Evolutionary conservation across 2,329 filamentous ascomycete species (phyloP).

Genomic region (Pyrenochaeta sp.): DNA sequence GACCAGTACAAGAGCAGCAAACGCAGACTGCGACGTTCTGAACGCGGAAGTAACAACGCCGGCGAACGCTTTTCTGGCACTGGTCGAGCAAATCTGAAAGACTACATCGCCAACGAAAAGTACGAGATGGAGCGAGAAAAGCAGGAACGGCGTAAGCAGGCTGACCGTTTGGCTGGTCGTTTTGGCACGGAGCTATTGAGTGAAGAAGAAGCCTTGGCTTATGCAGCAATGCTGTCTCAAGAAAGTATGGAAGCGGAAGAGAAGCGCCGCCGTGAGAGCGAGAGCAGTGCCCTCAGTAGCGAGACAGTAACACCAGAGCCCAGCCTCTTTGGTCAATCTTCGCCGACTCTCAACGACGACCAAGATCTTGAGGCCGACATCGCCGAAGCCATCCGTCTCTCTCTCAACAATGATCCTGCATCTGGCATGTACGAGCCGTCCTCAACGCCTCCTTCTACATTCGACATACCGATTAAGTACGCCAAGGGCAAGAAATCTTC

Average conservation of each 20-base stretch:
- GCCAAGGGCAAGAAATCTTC: slow-evolving; percentile 50
- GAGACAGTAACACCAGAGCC: slow-evolving; percentile 47
- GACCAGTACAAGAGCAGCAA: slow-evolving; percentile 79
- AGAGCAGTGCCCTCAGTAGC: slow-evolving; percentile 50
- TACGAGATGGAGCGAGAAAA: slow-evolving; percentile 80
- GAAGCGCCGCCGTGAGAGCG: slow-evolving; percentile 56
- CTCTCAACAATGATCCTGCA: slow-evolving; percentile 44
- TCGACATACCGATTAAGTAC: slow-evolving; percentile 58
- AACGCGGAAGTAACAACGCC: slow-evolving; percentile 67
- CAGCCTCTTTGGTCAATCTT: slow-evolving; percentile 37
- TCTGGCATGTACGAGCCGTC: slow-evolving; percentile 17
- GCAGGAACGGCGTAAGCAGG: slow-evolving; percentile 71
- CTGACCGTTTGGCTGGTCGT: slow-evolving; percentile 74
- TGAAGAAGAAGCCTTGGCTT: slow-evolving; percentile 69
- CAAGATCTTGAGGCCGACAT: slow-evolving; percentile 66
- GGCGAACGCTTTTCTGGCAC: slow-evolving; percentile 68
- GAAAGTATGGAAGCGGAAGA: slow-evolving; percentile 63
- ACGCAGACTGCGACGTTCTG: slow-evolving; percentile 76
- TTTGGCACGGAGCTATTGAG: slow-evolving; percentile 83
- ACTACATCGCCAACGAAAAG: slow-evolving; percentile 87
- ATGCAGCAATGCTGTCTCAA: slow-evolving; percentile 69
- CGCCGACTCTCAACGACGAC: slow-evolving; percentile 49
- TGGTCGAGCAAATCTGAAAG: slow-evolving; percentile 74
- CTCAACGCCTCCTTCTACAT: slow-evolving; percentile 30
- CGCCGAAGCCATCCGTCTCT: slow-evolving; percentile 69